Evolutionary conservation across 1,139 yeast genomes (phyloP).

Genomic region (Blastobotrys niveus): DNA sequence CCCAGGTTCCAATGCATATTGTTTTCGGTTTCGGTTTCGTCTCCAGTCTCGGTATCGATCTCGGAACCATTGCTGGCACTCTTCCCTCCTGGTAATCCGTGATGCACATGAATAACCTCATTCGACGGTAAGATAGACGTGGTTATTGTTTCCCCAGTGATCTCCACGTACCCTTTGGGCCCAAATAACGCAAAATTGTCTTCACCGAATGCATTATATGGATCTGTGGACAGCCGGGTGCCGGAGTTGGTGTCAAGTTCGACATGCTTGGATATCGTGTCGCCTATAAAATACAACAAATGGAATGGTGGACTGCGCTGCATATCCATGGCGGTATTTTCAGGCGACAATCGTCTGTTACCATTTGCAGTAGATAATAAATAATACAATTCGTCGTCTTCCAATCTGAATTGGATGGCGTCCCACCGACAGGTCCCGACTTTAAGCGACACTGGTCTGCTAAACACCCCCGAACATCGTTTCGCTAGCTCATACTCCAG

Average conservation of each 20-base stretch:
- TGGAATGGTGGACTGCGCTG: constrained; percentile 1
- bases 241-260: neutral
- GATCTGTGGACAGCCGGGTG: neutral
- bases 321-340: neutral
- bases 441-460: neutral
- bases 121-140: neutral
- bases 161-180: constrained; percentile 1
- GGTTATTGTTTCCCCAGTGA: neutral
- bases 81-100: too few species aligned
- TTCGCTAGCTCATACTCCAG: neutral
- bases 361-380: neutral
- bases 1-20: neutral
- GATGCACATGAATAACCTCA: too few species aligned
- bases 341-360: neutral
- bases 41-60: too few species aligned
- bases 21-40: too few species aligned
- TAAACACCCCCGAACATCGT: neutral
- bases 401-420: neutral
- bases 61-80: too few species aligned
- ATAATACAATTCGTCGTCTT: neutral
- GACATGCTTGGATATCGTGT: neutral
- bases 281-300: neutral
- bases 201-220: neutral
- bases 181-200: neutral
- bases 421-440: neutral